Evolutionary conservation across 2,329 filamentous ascomycete genomes (phyloP).

Genomic region (Ophiostoma tasmaniense): DNA sequence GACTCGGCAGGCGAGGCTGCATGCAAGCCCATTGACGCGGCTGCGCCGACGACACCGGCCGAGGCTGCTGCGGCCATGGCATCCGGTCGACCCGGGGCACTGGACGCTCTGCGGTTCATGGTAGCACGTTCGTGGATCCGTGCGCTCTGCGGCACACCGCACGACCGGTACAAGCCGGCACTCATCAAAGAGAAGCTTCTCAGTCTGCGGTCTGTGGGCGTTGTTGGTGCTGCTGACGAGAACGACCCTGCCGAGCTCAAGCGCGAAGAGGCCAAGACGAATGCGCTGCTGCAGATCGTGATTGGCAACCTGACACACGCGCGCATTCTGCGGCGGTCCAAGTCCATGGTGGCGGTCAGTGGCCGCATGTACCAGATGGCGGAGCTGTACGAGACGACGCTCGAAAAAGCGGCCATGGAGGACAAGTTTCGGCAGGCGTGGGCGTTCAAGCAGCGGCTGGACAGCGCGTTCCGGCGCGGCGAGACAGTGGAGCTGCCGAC

Average conservation of each 20-base stretch:
- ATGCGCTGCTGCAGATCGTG: slow-evolving; percentile 38
- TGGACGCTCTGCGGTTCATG: slow-evolving; percentile 6
- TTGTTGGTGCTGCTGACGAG: not conserved
- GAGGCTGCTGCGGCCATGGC: slow-evolving; percentile 6
- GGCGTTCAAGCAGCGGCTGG: slow-evolving; percentile 51
- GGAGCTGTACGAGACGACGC: slow-evolving; percentile 46
- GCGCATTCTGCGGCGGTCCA: slow-evolving; percentile 51
- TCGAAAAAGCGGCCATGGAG: slow-evolving; percentile 48
- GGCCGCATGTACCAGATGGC: slow-evolving; percentile 57
- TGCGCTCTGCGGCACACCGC: slow-evolving; percentile 47
- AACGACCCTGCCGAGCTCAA: not conserved
- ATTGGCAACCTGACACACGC: slow-evolving; percentile 41
- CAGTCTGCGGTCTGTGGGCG: slow-evolving; percentile 32
- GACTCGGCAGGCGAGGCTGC: slow-evolving; percentile 43
- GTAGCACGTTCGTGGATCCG: slow-evolving; percentile 41
- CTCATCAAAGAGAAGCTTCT: slow-evolving; percentile 44
- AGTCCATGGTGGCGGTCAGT: slow-evolving; percentile 46
- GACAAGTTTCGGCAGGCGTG: slow-evolving; percentile 51
- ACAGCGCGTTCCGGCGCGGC: slow-evolving; percentile 41
- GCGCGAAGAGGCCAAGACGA: slow-evolving; percentile 30
- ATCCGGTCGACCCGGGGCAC: not conserved
- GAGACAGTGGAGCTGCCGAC: slow-evolving; percentile 41
- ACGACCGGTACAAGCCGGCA: slow-evolving; percentile 39
- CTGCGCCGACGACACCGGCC: not conserved
- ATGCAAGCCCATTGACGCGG: slow-evolving; percentile 27